These are phyloP conservation scores for Breviolum minutum DNA, from an alignment of 73 alveolate species.

Conservation along the genomic window DNA sequence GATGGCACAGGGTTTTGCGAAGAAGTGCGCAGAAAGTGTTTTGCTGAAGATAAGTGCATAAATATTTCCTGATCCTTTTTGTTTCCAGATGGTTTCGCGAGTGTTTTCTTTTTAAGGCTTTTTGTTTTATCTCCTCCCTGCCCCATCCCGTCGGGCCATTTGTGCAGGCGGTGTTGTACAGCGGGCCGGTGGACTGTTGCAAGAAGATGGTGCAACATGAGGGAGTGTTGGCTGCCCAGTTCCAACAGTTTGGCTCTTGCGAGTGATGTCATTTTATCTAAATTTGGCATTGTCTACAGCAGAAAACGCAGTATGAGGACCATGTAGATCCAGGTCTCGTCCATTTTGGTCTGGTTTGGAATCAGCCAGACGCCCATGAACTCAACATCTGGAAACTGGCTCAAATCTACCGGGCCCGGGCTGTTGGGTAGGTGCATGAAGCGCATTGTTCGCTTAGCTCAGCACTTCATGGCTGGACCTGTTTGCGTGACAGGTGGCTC, in stretches of 20 bases:
- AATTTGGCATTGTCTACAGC: too few species aligned
- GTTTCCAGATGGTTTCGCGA: too few species aligned
- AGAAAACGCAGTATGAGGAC: too few species aligned
- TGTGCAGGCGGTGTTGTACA: slow-evolving; percentile 14
- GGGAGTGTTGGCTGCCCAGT: not conserved
- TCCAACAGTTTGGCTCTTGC: too few species aligned
- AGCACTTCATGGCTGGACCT: not conserved
- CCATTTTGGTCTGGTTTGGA: not conserved
- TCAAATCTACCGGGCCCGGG: not conserved
- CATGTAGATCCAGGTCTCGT: not conserved
- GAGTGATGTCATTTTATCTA: too few species aligned
- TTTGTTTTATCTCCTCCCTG: too few species aligned
- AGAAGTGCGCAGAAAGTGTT: too few species aligned
- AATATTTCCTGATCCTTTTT: too few species aligned
- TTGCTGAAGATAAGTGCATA: too few species aligned
- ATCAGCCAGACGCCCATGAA: not conserved
- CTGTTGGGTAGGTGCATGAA: not conserved
- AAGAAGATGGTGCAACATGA: slow-evolving; percentile 79
- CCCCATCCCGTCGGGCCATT: not conserved
- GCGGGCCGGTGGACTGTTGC: slow-evolving; percentile 79
- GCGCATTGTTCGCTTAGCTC: not conserved
- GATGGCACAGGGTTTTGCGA: not conserved
- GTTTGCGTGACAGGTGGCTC: slow-evolving; percentile 84
- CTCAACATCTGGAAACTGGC: not conserved
- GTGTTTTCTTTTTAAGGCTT: too few species aligned